Conservation (phyloP, 805 yeast genomes). For the Tetrapisispora iriomotensis region DNA sequence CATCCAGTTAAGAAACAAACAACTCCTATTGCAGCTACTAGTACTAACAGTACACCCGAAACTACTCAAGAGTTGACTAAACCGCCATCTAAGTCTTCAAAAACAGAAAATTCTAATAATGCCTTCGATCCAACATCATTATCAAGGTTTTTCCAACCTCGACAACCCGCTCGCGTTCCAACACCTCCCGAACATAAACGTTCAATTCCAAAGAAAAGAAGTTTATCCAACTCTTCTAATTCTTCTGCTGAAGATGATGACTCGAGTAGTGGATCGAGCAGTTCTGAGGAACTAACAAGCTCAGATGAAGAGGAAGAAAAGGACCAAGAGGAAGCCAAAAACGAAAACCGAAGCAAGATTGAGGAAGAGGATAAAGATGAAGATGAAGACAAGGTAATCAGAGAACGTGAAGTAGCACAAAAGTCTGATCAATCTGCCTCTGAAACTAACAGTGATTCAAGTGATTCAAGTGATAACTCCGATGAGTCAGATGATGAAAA, state of each 20-base stretch:
- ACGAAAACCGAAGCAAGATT: constrained; percentile 17
- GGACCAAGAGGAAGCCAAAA: constrained; percentile 10
- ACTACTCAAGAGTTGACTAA: background rate
- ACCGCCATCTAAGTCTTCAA: constrained; percentile 5
- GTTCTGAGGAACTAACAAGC: constrained; percentile 25
- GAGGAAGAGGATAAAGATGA: constrained; percentile 34
- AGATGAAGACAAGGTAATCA: constrained; percentile 34
- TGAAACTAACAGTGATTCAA: constrained; percentile 34
- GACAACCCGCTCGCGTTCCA: constrained; percentile 13
- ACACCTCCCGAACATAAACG: constrained; percentile 9
- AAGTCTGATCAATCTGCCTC: constrained; percentile 35
- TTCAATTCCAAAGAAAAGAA: constrained; percentile 15
- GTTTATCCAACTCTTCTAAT: constrained; percentile 6
- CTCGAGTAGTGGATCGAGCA: constrained; percentile 36
- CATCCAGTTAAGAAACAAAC: background rate
- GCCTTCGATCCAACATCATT: constrained; percentile 29
- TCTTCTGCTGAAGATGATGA: constrained; percentile 7
- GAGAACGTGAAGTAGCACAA: constrained; percentile 42
- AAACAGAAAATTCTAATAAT: constrained; percentile 13
- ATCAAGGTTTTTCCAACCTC: constrained; percentile 30
- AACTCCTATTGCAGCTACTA: background rate
- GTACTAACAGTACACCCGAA: background rate
- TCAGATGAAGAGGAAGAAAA: constrained; percentile 23
- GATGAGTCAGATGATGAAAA: constrained; percentile 3
- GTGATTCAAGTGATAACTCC: constrained; percentile 36